phyloP scores from a whole-genome alignment of 805 yeast species.

The Saturnispora gosingensis region DNA sequence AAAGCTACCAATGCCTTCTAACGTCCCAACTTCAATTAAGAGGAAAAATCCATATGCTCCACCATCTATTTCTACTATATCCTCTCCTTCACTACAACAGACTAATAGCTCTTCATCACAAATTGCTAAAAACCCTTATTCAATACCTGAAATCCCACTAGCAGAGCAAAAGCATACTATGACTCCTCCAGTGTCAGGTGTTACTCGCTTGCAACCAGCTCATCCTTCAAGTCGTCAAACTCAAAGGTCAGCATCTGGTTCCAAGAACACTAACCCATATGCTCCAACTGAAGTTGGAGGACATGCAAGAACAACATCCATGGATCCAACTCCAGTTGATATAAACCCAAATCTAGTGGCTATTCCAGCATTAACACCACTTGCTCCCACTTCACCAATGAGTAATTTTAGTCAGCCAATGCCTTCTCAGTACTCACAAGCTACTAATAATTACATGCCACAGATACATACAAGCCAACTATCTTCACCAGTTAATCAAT shows the following conservation, averaged over 20 bases:
- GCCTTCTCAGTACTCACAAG: neutral
- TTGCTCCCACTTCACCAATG: conserved; percentile 1
- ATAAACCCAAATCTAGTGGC: conserved; percentile 23
- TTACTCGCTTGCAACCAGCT: neutral
- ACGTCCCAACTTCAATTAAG: neutral
- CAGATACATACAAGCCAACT: neutral
- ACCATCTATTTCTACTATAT: neutral
- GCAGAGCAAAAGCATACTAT: neutral
- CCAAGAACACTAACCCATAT: conserved; percentile 21
- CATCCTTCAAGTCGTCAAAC: neutral
- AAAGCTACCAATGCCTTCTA: neutral
- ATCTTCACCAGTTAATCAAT: neutral
- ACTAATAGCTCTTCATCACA: neutral
- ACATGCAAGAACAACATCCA: conserved; percentile 22
- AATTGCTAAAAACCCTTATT: conserved; percentile 25
- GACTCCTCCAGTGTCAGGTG: neutral
- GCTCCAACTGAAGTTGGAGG: conserved; percentile 27
- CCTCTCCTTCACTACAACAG: conserved; percentile 9
- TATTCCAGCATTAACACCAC: conserved; percentile 21
- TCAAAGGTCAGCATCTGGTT: neutral
- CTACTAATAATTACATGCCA: neutral
- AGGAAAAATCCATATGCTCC: conserved; percentile 13
- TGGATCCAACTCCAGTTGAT: conserved; percentile 14
- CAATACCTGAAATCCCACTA: conserved; percentile 8
- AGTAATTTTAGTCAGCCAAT: neutral